Percentiles rank a stretch among this genome's conserved stretches.
These are phyloP conservation scores for Spathaspora sp. DNA, from an alignment of 805 yeast species.

Conservation along the genomic window DNA sequence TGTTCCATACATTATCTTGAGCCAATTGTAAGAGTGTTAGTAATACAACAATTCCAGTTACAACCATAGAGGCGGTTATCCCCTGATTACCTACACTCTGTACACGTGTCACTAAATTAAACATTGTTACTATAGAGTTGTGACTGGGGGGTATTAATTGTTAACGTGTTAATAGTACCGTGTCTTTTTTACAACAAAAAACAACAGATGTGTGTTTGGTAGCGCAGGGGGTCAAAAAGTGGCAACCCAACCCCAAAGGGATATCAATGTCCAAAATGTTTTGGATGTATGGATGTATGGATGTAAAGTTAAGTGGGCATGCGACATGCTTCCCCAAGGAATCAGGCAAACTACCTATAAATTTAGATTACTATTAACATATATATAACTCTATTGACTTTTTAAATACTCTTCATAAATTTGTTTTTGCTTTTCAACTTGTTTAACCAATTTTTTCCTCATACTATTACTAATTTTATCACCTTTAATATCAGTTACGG, in stretches of 20 bases:
- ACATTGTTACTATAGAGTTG: conserved; percentile 16
- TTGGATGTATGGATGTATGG: no score
- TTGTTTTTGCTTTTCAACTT: conserved; percentile 76
- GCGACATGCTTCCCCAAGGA: no score
- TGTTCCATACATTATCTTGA: conserved; percentile 39
- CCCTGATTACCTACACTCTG: conserved; percentile 55
- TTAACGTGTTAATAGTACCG: background rate
- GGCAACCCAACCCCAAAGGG: no score
- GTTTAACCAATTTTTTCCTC: conserved; percentile 77
- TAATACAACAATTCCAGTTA: conserved; percentile 45
- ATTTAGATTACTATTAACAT: background rate
- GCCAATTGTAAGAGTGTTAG: conserved; percentile 50
- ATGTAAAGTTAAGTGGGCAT: no score
- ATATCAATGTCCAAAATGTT: no score
- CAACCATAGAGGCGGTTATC: conserved; percentile 38
- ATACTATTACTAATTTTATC: conserved; percentile 83
- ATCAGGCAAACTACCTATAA: no score
- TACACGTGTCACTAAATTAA: conserved; percentile 25
- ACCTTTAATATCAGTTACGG: conserved; percentile 71
- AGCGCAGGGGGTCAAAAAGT: no score
- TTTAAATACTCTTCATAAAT: conserved; percentile 63
- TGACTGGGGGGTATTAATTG: background rate
- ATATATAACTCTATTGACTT: background rate
- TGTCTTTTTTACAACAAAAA: background rate
- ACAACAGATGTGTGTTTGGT: no score